These are phyloP conservation scores for Kalmanozyma brasiliensis DNA, from an alignment of 1,284 basidiomycete genomes.

Conservation along the genomic window DNA sequence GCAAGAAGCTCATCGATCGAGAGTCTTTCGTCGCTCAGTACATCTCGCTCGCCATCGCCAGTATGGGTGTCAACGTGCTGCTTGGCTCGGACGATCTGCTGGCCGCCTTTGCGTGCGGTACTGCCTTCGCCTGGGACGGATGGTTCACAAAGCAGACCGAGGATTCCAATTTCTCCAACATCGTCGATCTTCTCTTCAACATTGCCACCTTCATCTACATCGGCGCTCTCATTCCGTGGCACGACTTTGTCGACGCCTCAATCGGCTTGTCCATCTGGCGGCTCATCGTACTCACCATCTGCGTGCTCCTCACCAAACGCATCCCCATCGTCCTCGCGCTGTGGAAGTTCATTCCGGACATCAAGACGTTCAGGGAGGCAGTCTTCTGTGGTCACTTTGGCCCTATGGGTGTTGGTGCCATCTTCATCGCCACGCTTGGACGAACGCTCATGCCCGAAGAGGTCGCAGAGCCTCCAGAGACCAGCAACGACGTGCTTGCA, in stretches of 20 bases:
- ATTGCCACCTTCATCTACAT: conserved; percentile 67
- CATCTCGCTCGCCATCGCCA: conserved; percentile 82
- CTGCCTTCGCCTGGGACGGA: conserved; percentile 94
- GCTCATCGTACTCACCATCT: conserved; percentile 62
- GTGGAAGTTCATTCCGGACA: conserved; percentile 67
- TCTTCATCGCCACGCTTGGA: conserved; percentile 65
- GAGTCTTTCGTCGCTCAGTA: conserved; percentile 93
- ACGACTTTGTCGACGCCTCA: conserved; percentile 53
- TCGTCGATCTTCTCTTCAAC: conserved; percentile 82
- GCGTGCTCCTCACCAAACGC: conserved; percentile 62
- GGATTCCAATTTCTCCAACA: conserved; percentile 84
- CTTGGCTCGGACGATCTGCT: conserved; percentile 66
- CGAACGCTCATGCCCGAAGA: conserved; percentile 61
- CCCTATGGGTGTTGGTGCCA: conserved; percentile 67
- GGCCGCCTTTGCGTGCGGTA: conserved; percentile 90
- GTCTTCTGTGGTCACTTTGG: conserved; percentile 67
- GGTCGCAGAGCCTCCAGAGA: conserved; percentile 56
- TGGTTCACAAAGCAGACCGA: conserved; percentile 96
- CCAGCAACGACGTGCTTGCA: conserved; percentile 61
- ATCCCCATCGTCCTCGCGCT: conserved; percentile 64
- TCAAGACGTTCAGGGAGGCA: conserved; percentile 68
- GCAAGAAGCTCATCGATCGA: conserved; percentile 88
- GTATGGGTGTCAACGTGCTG: conserved; percentile 73
- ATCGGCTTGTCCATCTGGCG: conserved; percentile 60
- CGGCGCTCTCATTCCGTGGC: conserved; percentile 67